Percentiles rank a stretch among this genome's conserved stretches.
Conservation (phyloP, 2,329 filamentous ascomycete species). For the Clarireedia homoeocarpa region DNA sequence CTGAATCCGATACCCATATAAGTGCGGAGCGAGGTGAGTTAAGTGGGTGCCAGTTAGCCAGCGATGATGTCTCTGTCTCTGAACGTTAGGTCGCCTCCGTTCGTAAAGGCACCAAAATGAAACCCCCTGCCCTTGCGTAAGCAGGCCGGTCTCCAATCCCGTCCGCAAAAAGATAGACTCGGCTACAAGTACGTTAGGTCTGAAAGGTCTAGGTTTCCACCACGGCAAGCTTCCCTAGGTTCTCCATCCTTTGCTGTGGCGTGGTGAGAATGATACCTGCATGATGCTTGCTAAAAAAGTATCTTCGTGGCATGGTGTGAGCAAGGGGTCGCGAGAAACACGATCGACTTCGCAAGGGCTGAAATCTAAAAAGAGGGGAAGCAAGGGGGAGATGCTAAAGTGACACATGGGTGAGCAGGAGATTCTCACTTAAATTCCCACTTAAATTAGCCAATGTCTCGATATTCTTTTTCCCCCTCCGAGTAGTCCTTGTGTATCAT, state of each 20-base stretch:
- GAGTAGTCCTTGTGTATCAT: neutral
- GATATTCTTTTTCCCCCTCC: neutral
- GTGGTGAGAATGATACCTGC: neutral
- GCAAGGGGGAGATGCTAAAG: neutral
- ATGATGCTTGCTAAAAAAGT: neutral
- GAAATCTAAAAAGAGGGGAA: slow-evolving; percentile 3
- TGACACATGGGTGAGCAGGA: neutral
- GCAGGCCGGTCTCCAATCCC: neutral
- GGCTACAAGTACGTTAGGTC: neutral
- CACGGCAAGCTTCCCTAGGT: neutral
- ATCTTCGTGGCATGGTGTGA: slow-evolving; percentile 4
- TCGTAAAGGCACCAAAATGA: too few species aligned
- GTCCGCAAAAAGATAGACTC: neutral
- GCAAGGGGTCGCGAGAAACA: slow-evolving; percentile 1
- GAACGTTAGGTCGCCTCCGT: too few species aligned
- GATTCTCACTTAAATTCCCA: neutral
- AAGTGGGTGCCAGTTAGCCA: neutral
- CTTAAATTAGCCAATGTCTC: neutral
- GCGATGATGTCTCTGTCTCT: too few species aligned
- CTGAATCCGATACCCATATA: neutral
- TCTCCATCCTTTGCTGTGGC: neutral
- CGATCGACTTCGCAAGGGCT: slow-evolving; percentile 5
- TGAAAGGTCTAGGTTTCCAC: neutral
- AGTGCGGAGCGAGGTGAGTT: neutral
- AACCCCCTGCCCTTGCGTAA: too few species aligned